Evolutionary conservation across 2,329 filamentous ascomycete species (phyloP).

Genomic region (Exophiala sideris): DNA sequence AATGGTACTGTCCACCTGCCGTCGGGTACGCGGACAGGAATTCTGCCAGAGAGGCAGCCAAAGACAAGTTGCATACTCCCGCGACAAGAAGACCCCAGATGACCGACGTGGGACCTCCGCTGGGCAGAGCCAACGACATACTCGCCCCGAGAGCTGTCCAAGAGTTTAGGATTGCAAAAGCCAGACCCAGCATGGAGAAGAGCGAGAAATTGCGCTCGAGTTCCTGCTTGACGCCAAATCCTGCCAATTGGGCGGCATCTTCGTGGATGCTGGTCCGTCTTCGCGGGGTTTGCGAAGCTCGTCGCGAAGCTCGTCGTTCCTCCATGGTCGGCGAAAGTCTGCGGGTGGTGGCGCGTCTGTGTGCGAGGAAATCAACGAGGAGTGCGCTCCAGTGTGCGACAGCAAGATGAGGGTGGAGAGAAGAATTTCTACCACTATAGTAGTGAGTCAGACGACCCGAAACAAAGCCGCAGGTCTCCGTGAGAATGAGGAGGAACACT

Average conservation of each 20-base stretch:
- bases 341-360: background rate
- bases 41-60: slow-evolving; percentile 67
- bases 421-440: background rate
- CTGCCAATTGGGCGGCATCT: slow-evolving; percentile 52
- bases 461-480: background rate
- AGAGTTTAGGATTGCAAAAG: slow-evolving; percentile 62
- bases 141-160: slow-evolving; percentile 61
- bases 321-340: background rate
- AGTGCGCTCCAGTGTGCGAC: too few relatives aligned
- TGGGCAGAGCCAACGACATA: slow-evolving; percentile 61
- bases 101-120: slow-evolving; percentile 67
- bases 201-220: slow-evolving; percentile 57
- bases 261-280: slow-evolving; percentile 28
- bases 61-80: slow-evolving; percentile 66
- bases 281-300: slow-evolving; percentile 9
- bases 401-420: background rate
- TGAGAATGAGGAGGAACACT: too few relatives aligned
- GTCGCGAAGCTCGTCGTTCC: slow-evolving; percentile 2
- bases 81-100: slow-evolving; percentile 66
- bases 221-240: slow-evolving; percentile 57
- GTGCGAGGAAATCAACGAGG: background rate
- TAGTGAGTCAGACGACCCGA: background rate
- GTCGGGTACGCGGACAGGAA: slow-evolving; percentile 59
- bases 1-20: slow-evolving; percentile 63
- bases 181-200: slow-evolving; percentile 59